A percentile compares a stretch with the other conserved stretches of the same genome.
Conservation (phyloP, 306 rosid species). For the Prunus armeniaca region DNA sequence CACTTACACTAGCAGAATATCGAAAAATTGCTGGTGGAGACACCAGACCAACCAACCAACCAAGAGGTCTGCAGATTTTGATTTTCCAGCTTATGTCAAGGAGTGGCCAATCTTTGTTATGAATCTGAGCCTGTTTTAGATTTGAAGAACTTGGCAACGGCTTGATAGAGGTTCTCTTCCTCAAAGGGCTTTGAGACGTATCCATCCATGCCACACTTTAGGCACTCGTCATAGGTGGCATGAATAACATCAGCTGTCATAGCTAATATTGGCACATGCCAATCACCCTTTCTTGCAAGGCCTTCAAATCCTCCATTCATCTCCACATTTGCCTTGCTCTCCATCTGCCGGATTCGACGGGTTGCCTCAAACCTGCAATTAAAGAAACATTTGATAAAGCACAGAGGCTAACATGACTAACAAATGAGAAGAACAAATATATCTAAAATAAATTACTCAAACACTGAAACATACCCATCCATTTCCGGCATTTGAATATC, state of each 20-base stretch:
- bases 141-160: slow-evolving; percentile 74
- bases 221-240: slow-evolving; percentile 81
- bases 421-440: background rate
- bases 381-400: background rate
- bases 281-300: slow-evolving; percentile 29
- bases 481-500: slow-evolving; percentile 99
- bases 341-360: slow-evolving; percentile 68
- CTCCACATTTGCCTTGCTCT: slow-evolving; percentile 53
- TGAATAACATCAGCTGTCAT: slow-evolving; percentile 99
- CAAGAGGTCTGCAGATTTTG: background rate
- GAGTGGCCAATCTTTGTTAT: slow-evolving; percentile 12
- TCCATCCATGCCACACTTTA: slow-evolving; percentile 91
- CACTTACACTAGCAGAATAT: slow-evolving; percentile 18
- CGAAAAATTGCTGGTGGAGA: slow-evolving; percentile 29
- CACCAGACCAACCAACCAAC: slow-evolving; percentile 5
- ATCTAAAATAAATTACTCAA: background rate
- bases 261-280: slow-evolving; percentile 85
- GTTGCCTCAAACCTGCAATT: slow-evolving; percentile 84
- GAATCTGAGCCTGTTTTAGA: slow-evolving; percentile 37
- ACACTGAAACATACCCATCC: slow-evolving; percentile 72
- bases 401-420: background rate
- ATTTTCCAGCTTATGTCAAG: background rate
- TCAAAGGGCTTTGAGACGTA: slow-evolving; percentile 95
- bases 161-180: slow-evolving; percentile 91
- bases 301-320: slow-evolving; percentile 43